These are phyloP conservation scores for Gossypium herbaceum DNA, from an alignment of 345 rosid genomes.

Conservation along the genomic window DNA sequence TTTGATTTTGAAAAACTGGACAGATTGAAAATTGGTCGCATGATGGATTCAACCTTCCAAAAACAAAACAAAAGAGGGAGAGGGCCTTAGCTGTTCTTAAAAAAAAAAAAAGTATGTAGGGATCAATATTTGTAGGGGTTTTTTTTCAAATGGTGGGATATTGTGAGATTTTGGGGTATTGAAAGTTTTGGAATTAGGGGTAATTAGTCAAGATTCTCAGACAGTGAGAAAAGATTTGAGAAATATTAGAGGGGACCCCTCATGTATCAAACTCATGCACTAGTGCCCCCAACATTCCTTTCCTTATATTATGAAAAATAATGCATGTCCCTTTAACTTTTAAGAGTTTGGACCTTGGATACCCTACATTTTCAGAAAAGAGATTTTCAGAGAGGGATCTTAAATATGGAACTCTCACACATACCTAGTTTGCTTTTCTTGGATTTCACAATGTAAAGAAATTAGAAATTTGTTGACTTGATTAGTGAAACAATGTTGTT, in stretches of 20 bases:
- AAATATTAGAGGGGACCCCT: slow-evolving; percentile 24
- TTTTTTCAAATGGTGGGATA: background rate
- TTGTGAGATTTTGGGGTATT: background rate
- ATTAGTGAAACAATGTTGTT: no score
- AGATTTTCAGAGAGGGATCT: background rate
- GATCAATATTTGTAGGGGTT: background rate
- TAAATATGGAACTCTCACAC: background rate
- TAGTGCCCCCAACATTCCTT: slow-evolving; percentile 22
- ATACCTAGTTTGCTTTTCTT: background rate
- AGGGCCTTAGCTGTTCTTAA: background rate
- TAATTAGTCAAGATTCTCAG: slow-evolving; percentile 62
- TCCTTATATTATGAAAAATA: slow-evolving; percentile 27
- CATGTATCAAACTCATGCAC: slow-evolving; percentile 10
- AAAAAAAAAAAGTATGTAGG: no score
- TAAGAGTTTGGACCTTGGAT: slow-evolving; percentile 37
- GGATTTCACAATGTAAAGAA: background rate
- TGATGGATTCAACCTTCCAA: no score
- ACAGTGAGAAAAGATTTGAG: slow-evolving; percentile 31
- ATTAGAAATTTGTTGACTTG: background rate
- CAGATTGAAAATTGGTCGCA: no score
- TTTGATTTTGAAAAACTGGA: no score
- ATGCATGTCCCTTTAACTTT: slow-evolving; percentile 36
- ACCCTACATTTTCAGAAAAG: slow-evolving; percentile 27
- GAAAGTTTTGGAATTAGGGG: background rate
- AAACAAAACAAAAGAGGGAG: background rate